A percentile compares a stretch with the other conserved stretches of the same genome.
phyloP scores from a whole-genome alignment of 495 filamentous ascomycete genomes.

The Delitschia confertaspora region DNA sequence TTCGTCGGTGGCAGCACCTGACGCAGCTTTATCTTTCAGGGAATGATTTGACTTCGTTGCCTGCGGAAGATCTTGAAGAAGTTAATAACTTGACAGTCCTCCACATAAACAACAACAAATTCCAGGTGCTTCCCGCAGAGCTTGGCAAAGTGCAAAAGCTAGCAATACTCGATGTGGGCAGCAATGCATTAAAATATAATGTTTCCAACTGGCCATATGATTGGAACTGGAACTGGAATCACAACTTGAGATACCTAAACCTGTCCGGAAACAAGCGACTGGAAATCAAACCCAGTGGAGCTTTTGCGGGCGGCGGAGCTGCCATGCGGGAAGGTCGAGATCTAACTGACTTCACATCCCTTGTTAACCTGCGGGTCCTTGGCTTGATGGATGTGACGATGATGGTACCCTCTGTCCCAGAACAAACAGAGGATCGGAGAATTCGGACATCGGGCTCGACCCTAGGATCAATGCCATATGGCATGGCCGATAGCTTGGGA shows the following conservation, averaged over 20 bases:
- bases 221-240: conserved; percentile 99
- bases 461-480: conserved; percentile 80
- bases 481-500: conserved; percentile 96
- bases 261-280: conserved; percentile 94
- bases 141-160: conserved; percentile 88
- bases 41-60: conserved; percentile 83
- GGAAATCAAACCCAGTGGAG: conserved; percentile 84
- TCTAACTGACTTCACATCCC: conserved; percentile 81
- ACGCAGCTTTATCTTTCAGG: conserved; percentile 92
- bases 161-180: conserved; percentile 84
- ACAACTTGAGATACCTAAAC: conserved; percentile 88
- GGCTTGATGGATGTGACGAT: conserved; percentile 98
- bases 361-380: conserved; percentile 78
- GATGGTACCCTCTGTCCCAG: conserved; percentile 82
- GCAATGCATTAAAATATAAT: conserved; percentile 97
- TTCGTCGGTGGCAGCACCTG: conserved; percentile 78
- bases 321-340: conserved; percentile 45
- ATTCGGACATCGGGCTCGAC: conserved; percentile 91
- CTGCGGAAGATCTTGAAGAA: conserved; percentile 90
- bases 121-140: conserved; percentile 91
- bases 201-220: conserved; percentile 99
- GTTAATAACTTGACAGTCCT: conserved; percentile 76
- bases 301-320: conserved; percentile 43
- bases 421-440: conserved; percentile 89
- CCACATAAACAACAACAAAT: conserved; percentile 95